These are phyloP conservation scores for Aspergillus fumigatus DNA, from an alignment of 2,329 filamentous ascomycete species.

Conservation along the genomic window DNA sequence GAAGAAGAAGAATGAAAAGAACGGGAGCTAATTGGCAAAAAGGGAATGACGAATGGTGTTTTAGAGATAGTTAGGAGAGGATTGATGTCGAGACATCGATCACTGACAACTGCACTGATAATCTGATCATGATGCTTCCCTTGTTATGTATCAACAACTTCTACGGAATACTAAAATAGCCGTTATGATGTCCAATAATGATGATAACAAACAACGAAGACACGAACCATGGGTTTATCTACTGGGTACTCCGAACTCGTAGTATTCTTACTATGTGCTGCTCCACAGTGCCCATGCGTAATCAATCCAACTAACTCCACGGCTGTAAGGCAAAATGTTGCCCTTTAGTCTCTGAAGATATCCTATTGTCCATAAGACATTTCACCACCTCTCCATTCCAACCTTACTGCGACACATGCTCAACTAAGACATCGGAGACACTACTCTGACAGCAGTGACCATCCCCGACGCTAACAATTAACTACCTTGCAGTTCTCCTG, in stretches of 20 bases:
- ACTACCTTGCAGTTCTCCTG: not conserved
- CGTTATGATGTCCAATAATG: not conserved
- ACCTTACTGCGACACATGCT: not conserved
- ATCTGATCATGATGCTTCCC: too few species aligned
- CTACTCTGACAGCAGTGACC: not conserved
- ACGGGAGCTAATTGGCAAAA: not conserved
- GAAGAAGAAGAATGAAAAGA: not conserved
- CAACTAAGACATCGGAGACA: too few species aligned
- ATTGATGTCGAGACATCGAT: not conserved
- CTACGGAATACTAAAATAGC: not conserved
- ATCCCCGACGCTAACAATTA: not conserved
- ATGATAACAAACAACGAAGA: not conserved
- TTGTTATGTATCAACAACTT: too few species aligned
- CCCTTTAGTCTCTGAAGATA: not conserved
- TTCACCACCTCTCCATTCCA: not conserved
- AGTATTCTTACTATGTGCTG: not conserved
- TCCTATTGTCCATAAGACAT: not conserved
- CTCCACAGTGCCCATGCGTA: not conserved
- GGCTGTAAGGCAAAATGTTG: not conserved
- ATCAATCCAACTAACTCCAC: not conserved
- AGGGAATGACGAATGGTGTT: too few species aligned
- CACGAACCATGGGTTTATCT: not conserved
- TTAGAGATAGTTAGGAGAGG: too few species aligned
- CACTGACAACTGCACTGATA: not conserved
- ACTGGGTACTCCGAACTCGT: too few species aligned